Percentiles rank a stretch among this genome's conserved stretches.
Conservation (phyloP, 345 rosid genomes). For the Geranium brycei region DNA sequence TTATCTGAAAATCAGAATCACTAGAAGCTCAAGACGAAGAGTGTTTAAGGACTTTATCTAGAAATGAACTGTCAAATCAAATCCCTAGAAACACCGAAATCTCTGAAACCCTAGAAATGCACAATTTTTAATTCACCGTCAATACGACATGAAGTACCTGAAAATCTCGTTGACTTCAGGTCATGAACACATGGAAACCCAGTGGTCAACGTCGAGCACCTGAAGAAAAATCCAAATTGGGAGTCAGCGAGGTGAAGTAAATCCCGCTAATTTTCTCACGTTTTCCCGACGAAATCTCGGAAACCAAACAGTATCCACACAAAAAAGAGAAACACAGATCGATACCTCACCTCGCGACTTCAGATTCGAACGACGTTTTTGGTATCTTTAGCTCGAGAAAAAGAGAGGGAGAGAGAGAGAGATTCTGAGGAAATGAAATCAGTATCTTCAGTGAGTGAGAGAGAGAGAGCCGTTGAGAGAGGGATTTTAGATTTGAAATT, state of each 20-base stretch:
- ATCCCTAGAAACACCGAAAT: neutral
- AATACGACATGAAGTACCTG: neutral
- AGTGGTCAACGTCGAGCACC: neutral
- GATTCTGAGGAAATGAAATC: neutral
- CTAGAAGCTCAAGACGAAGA: no score
- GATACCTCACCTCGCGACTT: neutral
- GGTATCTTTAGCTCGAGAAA: neutral
- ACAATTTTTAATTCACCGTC: neutral
- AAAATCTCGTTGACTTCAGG: neutral
- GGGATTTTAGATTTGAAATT: neutral
- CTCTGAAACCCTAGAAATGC: neutral
- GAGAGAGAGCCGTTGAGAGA: neutral
- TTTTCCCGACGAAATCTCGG: neutral
- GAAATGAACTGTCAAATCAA: neutral
- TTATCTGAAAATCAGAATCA: no score
- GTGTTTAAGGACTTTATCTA: no score
- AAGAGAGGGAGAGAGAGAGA: neutral
- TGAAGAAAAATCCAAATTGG: neutral
- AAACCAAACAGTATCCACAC: neutral
- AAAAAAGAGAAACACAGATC: neutral
- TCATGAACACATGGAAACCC: neutral
- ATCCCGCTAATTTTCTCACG: neutral
- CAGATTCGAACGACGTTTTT: neutral
- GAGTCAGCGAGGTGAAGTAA: neutral
- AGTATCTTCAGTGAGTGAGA: neutral